These are phyloP conservation scores for Davidsoniella virescens DNA, from an alignment of 2,329 filamentous ascomycete species.

Conservation along the genomic window DNA sequence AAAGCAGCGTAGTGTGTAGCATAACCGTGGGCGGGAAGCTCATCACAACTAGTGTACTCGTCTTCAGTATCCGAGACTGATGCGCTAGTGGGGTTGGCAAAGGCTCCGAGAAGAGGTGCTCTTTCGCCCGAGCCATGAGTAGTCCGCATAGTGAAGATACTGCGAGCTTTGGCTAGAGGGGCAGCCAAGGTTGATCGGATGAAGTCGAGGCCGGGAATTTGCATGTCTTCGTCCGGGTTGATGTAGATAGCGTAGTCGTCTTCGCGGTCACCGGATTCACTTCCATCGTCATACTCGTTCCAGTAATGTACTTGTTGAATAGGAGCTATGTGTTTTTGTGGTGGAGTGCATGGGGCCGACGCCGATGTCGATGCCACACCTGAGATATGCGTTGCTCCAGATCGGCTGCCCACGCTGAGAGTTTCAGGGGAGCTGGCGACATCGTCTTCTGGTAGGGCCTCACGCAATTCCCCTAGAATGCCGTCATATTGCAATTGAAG, in stretches of 20 bases:
- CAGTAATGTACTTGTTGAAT: conserved; percentile 40
- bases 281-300: conserved; percentile 78
- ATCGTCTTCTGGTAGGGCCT: conserved; percentile 24
- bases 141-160: conserved; percentile 26
- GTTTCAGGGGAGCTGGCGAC: conserved; percentile 25
- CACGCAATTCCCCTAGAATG: conserved; percentile 30
- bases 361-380: conserved; percentile 4
- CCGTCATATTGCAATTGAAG: conserved; percentile 35
- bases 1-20: conserved; percentile 34
- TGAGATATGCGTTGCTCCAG: conserved; percentile 16
- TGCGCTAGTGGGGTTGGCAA: neutral
- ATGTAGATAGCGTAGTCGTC: conserved; percentile 58
- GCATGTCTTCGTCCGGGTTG: conserved; percentile 45
- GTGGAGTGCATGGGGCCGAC: conserved; percentile 14
- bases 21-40: conserved; percentile 34
- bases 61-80: conserved; percentile 12
- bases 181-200: conserved; percentile 35
- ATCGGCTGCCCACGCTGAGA: conserved; percentile 15
- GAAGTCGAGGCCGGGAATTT: conserved; percentile 47
- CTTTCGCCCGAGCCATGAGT: conserved; percentile 16
- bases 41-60: conserved; percentile 37
- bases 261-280: conserved; percentile 44
- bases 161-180: conserved; percentile 34
- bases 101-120: conserved; percentile 18
- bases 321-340: conserved; percentile 8